Conservation (phyloP, 208 protist genomes). For the Vickermania spadyakhi region DNA sequence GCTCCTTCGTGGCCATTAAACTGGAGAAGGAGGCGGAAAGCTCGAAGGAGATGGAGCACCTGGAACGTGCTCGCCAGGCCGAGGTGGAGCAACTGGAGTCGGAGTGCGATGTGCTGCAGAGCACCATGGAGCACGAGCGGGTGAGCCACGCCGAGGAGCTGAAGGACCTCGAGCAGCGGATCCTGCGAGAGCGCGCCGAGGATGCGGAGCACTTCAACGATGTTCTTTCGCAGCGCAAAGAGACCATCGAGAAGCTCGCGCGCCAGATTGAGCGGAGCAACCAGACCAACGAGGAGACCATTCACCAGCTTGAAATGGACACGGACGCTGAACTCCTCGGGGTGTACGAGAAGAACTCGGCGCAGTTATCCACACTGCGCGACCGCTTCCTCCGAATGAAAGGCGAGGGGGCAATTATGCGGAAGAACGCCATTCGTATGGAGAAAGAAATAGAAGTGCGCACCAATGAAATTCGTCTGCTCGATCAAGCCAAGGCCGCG, state of each 20-base stretch:
- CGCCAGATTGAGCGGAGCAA: conserved; percentile 53
- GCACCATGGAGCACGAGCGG: conserved; percentile 59
- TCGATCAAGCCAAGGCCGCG: conserved; percentile 65
- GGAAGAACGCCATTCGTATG: conserved; percentile 86
- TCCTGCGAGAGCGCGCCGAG: conserved; percentile 30
- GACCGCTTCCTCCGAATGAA: conserved; percentile 90
- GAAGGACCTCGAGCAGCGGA: conserved; percentile 17
- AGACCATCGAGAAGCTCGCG: conserved; percentile 48
- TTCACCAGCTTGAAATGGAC: conserved; percentile 90
- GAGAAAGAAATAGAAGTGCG: conserved; percentile 89
- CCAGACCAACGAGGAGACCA: conserved; percentile 80
- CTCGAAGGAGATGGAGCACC: conserved; percentile 33
- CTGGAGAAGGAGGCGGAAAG: conserved; percentile 76
- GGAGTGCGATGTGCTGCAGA: conserved; percentile 45
- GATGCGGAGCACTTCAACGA: conserved; percentile 80
- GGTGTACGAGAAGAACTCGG: conserved; percentile 66
- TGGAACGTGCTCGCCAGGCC: conserved; percentile 80
- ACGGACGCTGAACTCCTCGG: conserved; percentile 89
- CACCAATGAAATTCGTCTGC: conserved; percentile 52
- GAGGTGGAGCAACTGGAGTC: conserved; percentile 85
- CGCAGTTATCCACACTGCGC: conserved; percentile 58
- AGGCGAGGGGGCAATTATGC: conserved; percentile 92
- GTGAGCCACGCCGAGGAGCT: conserved; percentile 22
- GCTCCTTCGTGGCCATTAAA: conserved; percentile 83
- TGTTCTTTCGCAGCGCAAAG: conserved; percentile 45